Percentiles rank a stretch among this genome's conserved stretches.
These are phyloP conservation scores for Mucor lusitanicus DNA, from an alignment of 371 early-diverging fungal species.

Conservation along the genomic window DNA sequence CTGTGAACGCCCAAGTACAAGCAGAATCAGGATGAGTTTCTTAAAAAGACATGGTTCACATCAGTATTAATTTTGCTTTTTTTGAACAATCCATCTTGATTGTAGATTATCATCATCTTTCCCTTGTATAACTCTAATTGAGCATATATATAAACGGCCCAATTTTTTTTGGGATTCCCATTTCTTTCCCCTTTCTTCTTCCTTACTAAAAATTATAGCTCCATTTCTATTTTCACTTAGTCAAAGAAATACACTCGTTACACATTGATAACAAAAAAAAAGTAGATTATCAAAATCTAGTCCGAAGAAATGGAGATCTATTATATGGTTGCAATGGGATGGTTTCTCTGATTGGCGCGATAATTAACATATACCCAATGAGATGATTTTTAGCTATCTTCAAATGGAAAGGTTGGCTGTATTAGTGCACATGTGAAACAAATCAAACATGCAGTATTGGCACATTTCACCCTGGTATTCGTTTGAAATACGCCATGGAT, in stretches of 20 bases:
- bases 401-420: not conserved
- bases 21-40: slow-evolving; percentile 1
- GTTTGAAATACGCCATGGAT: not conserved
- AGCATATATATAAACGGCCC: slow-evolving; percentile 4
- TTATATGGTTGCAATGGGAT: not conserved
- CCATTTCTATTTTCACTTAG: not conserved
- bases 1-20: slow-evolving; percentile 6
- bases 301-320: not conserved
- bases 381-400: not conserved
- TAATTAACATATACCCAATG: not conserved
- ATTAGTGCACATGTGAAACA: not conserved
- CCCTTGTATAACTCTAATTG: not conserved
- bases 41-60: not conserved
- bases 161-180: not conserved
- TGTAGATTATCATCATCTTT: not conserved
- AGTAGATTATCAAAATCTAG: slow-evolving; percentile 1
- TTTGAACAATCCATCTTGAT: slow-evolving; percentile 4
- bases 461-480: not conserved
- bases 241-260: not conserved
- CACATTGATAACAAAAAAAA: not conserved
- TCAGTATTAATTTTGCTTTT: not conserved
- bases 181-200: not conserved
- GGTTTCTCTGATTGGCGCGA: not conserved
- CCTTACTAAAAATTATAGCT: not conserved
- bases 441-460: not conserved